Evolutionary conservation across 495 filamentous ascomycete genomes (phyloP).

Genomic region (Durotheca rogersii): DNA sequence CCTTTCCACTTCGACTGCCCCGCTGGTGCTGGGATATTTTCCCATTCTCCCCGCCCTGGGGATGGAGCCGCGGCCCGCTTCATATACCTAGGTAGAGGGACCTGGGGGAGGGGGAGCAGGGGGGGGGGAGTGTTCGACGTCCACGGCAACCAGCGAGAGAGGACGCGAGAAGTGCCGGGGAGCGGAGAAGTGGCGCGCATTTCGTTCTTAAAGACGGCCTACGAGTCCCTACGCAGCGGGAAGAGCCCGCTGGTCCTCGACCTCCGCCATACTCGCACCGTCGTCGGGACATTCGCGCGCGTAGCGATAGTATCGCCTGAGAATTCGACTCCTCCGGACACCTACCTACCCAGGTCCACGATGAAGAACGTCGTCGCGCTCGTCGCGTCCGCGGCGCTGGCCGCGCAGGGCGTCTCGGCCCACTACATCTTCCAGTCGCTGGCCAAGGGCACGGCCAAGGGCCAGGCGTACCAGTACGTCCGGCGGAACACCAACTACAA

Average conservation of each 20-base stretch:
- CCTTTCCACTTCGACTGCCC: slow-evolving; percentile 15
- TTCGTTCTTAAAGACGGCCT: slow-evolving; percentile 24
- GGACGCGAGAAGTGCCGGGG: slow-evolving; percentile 26
- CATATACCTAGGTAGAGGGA: too few species aligned
- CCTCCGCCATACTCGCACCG: not conserved
- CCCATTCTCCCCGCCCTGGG: slow-evolving; percentile 5
- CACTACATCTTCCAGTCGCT: slow-evolving; percentile 56
- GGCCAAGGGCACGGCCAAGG: slow-evolving; percentile 47
- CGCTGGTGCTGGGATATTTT: slow-evolving; percentile 6
- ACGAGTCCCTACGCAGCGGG: slow-evolving; percentile 17
- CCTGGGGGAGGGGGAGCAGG: too few species aligned
- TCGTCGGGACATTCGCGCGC: too few species aligned
- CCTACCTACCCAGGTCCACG: slow-evolving; percentile 3
- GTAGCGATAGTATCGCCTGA: too few species aligned
- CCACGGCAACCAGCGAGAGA: not conserved
- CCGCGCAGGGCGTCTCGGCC: slow-evolving; percentile 38
- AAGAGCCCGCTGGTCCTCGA: slow-evolving; percentile 7
- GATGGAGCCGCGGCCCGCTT: slow-evolving; percentile 28
- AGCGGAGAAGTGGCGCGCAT: not conserved
- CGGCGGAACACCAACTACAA: slow-evolving; percentile 59
- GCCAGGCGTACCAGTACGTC: slow-evolving; percentile 52
- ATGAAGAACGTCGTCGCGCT: slow-evolving; percentile 41
- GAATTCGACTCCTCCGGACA: too few species aligned
- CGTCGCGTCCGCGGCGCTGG: slow-evolving; percentile 39
- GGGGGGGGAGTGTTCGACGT: too few species aligned